Evolutionary conservation across 225 moss, liverwort and hornwort species (phyloP), one percentile per base, ranked within the genome.

Genomic region (Sphagnum tenellum): DNA sequence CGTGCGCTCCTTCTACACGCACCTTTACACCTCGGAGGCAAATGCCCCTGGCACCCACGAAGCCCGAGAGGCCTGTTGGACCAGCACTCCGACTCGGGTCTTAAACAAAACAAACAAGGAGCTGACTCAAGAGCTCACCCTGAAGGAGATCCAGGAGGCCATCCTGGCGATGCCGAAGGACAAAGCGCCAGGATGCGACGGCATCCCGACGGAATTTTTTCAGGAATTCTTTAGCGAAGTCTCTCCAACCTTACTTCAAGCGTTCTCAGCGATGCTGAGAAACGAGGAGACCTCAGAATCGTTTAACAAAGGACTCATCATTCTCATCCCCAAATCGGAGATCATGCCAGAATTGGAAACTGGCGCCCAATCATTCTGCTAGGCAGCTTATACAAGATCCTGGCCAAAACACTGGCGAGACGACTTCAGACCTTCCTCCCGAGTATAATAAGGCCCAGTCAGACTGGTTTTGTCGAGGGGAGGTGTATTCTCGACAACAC

Each of bases 191-290:
- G 70, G 70, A 2, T 45, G 9, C 3, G 70, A 70, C 47, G 45
- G 46, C 9, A 50, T 70, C 8, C 52, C 70, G 1, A 14, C 46
- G 4, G 70, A 70, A 44, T 70, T 70, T 29, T 63, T 62, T 0
- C 3, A 62, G 12, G 54, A 5, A 7, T 4, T n/a, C 29, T 0
- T 70, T 62, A 63, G 45, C 45, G 8, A 12, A 62, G 29, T 29
- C 29, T 29, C 29, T 29, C 29, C 29, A 29, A 29, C 29, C 29
- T 29, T 29, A 1, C 29, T 7, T 12, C 62, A 3, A 14, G 8
- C 2, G 5, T 4, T 2, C 45, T 47, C 3, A 45, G 44, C 46
- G 2, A 4, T 52, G 1, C 47, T 62, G 46, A 11, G 47, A 3
- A 5, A 0, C 4, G 63, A 53, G 47, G n/a, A 10, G 2, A 7